These are phyloP conservation scores for Chaetomium sp. DNA, from an alignment of 2,329 filamentous ascomycete genomes.

Conservation along the genomic window DNA sequence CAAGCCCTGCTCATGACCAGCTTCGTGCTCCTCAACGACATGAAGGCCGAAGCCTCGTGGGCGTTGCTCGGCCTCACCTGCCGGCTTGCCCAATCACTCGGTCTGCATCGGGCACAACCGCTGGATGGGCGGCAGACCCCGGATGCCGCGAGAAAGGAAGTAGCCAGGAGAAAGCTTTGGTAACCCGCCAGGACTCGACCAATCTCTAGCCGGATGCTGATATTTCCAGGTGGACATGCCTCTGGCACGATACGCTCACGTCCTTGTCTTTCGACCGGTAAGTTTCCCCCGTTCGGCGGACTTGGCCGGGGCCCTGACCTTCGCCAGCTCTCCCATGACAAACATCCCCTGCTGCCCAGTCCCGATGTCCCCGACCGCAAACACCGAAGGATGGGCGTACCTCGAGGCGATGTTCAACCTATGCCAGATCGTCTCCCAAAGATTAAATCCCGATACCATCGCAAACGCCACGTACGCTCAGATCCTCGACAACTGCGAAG, in stretches of 20 bases:
- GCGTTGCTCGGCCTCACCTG: conserved; percentile 65
- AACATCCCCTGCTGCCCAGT: conserved; percentile 60
- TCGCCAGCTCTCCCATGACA: conserved; percentile 60
- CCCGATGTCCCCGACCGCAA: conserved; percentile 47
- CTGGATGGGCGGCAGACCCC: conserved; percentile 51
- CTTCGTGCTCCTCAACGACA: conserved; percentile 67
- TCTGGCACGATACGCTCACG: conserved; percentile 68
- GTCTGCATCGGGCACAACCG: conserved; percentile 55
- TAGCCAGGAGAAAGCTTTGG: conserved; percentile 59
- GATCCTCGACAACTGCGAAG: conserved; percentile 61
- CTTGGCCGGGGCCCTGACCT: background rate
- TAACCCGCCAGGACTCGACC: conserved; percentile 33
- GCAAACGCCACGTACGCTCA: conserved; percentile 53
- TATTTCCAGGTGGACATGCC: conserved; percentile 56
- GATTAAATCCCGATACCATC: conserved; percentile 57
- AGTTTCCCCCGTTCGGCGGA: conserved; percentile 22
- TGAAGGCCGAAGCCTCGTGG: conserved; percentile 71
- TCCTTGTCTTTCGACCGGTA: conserved; percentile 67
- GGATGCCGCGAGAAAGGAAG: conserved; percentile 55
- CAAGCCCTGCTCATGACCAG: conserved; percentile 64
- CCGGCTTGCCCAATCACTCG: conserved; percentile 65
- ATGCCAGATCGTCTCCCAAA: conserved; percentile 61
- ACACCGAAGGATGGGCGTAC: conserved; percentile 57
- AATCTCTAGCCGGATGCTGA: conserved; percentile 29
- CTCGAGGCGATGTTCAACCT: conserved; percentile 68